Conservation (phyloP, 2,329 filamentous ascomycete species). For the Penicillium italicum region DNA sequence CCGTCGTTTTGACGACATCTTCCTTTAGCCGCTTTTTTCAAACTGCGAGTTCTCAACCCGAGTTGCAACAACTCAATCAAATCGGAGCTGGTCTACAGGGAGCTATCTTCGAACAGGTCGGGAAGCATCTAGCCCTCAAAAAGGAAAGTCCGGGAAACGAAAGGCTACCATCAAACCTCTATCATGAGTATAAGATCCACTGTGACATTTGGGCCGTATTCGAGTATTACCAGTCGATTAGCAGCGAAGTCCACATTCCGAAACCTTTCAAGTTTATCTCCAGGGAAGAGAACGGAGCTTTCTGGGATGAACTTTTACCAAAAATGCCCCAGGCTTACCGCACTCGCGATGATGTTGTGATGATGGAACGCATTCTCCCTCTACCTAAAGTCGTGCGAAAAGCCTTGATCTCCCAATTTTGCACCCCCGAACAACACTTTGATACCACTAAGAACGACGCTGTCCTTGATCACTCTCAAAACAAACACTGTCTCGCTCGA, state of each 20-base stretch:
- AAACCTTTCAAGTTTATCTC: slow-evolving; percentile 1
- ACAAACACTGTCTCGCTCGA: slow-evolving; percentile 12
- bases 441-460: neutral
- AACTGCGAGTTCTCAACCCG: neutral
- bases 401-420: slow-evolving; percentile 5
- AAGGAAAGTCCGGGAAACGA: slow-evolving; percentile 13
- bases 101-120: slow-evolving; percentile 8
- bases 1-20: slow-evolving; percentile 4
- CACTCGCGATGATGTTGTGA: slow-evolving; percentile 1
- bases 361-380: slow-evolving; percentile 9
- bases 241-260: neutral
- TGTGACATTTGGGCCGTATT: slow-evolving; percentile 1
- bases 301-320: slow-evolving; percentile 5
- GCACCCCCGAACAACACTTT: too few relatives aligned
- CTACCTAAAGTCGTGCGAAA: slow-evolving; percentile 7
- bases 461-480: neutral
- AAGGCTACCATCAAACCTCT: neutral
- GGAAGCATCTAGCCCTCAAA: slow-evolving; percentile 1
- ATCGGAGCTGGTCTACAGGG: slow-evolving; percentile 12
- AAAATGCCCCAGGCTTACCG: slow-evolving; percentile 2
- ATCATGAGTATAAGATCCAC: slow-evolving; percentile 3
- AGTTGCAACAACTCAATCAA: slow-evolving; percentile 8
- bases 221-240: neutral
- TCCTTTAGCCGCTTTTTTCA: slow-evolving; percentile 2
- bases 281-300: neutral